A percentile compares a stretch with the other conserved stretches of the same genome.
phyloP scores from a whole-genome alignment of 1,284 basidiomycete genomes.

The Ceraceosorus guamensis region DNA sequence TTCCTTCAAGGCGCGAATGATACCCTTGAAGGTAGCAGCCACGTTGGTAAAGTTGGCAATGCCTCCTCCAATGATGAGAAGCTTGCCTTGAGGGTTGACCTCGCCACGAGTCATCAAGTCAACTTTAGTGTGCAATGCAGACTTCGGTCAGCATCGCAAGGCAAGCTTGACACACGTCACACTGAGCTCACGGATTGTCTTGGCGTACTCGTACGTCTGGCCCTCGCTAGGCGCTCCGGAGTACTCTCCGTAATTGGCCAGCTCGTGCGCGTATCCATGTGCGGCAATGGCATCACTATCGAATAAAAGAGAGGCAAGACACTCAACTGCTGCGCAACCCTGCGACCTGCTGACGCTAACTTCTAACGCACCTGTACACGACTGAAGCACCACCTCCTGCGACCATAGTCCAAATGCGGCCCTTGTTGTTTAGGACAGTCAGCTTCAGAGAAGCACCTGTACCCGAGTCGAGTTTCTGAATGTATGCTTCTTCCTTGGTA shows the following conservation, averaged over 20 bases:
- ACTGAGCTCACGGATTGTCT: too few species aligned
- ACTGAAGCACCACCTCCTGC: slow-evolving; percentile 74
- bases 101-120: slow-evolving; percentile 80
- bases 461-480: slow-evolving; percentile 92
- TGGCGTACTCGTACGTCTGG: slow-evolving; percentile 98
- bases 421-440: slow-evolving; percentile 88
- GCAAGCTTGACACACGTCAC: too few species aligned
- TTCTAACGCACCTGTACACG: slow-evolving; percentile 56
- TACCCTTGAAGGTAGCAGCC: slow-evolving; percentile 98
- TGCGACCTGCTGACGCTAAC: background rate
- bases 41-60: slow-evolving; percentile 99
- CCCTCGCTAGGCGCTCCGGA: slow-evolving; percentile 96
- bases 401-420: slow-evolving; percentile 99
- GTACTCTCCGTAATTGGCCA: slow-evolving; percentile 99
- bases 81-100: slow-evolving; percentile 62
- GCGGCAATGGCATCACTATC: slow-evolving; percentile 89
- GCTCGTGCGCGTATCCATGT: slow-evolving; percentile 90
- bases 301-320: slow-evolving; percentile 15
- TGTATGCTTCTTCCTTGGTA: slow-evolving; percentile 98
- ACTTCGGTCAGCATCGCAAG: too few species aligned
- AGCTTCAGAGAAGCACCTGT: slow-evolving; percentile 97
- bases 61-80: slow-evolving; percentile 98
- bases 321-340: too few species aligned
- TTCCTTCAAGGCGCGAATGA: slow-evolving; percentile 93
- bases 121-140: too few species aligned